Conservation (phyloP, 1,284 basidiomycete genomes). For the Rhodotorula sp. region DNA sequence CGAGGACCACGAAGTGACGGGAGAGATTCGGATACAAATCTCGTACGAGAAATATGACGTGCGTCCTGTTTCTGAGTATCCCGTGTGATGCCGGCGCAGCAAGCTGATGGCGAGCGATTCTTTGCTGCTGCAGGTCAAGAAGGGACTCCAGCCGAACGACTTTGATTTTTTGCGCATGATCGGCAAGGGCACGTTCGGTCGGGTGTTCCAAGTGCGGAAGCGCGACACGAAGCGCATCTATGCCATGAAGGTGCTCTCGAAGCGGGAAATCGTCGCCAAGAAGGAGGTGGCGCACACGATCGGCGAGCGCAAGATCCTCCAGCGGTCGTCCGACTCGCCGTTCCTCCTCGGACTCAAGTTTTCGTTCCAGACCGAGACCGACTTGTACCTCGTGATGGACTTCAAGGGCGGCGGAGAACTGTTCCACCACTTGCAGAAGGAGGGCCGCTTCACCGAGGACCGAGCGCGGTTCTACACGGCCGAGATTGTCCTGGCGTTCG, state of each 20-base stretch:
- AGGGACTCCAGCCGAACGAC: conserved; percentile 57
- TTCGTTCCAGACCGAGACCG: conserved; percentile 92
- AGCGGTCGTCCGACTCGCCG: conserved; percentile 87
- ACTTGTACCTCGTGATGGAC: conserved; percentile 96
- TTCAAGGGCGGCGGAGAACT: conserved; percentile 99
- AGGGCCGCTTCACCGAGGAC: conserved; percentile 88
- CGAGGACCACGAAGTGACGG: conserved; percentile 67
- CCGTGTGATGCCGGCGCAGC: too few species aligned
- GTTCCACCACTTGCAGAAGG: conserved; percentile 95
- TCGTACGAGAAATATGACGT: conserved; percentile 89
- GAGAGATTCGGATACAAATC: conserved; percentile 92
- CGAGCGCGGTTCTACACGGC: conserved; percentile 93
- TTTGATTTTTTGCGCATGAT: conserved; percentile 99
- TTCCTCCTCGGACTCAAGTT: conserved; percentile 99
- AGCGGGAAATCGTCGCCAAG: conserved; percentile 98
- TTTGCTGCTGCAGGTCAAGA: conserved; percentile 38
- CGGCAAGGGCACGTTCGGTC: conserved; percentile 97
- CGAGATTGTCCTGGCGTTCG: conserved; percentile 86
- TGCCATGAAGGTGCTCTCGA: conserved; percentile 98
- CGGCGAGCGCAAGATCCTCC: conserved; percentile 97
- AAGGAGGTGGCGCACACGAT: conserved; percentile 99
- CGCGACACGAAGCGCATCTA: conserved; percentile 97
- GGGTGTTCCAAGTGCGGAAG: conserved; percentile 98
- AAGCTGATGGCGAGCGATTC: not conserved
- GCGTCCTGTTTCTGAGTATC: conserved; percentile 46